Evolutionary conservation across 2,329 filamentous ascomycete genomes (phyloP), one percentile per base, ranked within the genome.

Genomic region (Simplicillium aogashimaense): DNA sequence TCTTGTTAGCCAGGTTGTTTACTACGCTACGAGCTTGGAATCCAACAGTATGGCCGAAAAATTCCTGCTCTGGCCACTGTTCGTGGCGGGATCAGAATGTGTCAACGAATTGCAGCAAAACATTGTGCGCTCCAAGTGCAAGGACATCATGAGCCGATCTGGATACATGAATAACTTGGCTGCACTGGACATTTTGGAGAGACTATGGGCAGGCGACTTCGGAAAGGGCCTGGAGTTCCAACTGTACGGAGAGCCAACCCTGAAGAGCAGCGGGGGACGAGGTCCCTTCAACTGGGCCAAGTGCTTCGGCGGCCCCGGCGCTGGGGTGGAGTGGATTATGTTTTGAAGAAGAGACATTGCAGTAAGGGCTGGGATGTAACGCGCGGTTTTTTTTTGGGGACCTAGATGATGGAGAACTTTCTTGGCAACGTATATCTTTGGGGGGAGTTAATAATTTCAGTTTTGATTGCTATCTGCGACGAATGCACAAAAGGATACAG

Each of bases 111-210:
- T 80, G 38, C 85, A 95, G 53, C 83, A 89, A 47, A 76, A 77
- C 42, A 77, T 89, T 43, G 83, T 95, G 39, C 78, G 88, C 39
- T 72, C 78, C 48, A 82, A 88, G 50, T 94, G 87, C 63, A 72
- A 81, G 35, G 87, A 90, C 54, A 90, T 95, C 48, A 88, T 90
- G 70, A 76, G 79, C 25, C 83, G 90, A 48, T 90, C 84, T 40
- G 89, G 89, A 1, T 95, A 95, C 63, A 86, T 88, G 70, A 95
- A 95, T 63, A 95, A 95, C 57, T 72, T 94, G 32, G 83, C 84
- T 7, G 87, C 85, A 7, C 70, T 95, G 18, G 85, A 92, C 52
- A 78, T 95, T 4, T 64, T 95, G 33, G 89, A 95, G 66, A 79
- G 81, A 52, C 74, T 94, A 13, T 95, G 90, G 89, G 69, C 70